Evolutionary conservation across 176 grass and related monocot genomes (phyloP), one percentile per base, ranked within the genome.

Genomic region (Phoenix roebelenii): DNA sequence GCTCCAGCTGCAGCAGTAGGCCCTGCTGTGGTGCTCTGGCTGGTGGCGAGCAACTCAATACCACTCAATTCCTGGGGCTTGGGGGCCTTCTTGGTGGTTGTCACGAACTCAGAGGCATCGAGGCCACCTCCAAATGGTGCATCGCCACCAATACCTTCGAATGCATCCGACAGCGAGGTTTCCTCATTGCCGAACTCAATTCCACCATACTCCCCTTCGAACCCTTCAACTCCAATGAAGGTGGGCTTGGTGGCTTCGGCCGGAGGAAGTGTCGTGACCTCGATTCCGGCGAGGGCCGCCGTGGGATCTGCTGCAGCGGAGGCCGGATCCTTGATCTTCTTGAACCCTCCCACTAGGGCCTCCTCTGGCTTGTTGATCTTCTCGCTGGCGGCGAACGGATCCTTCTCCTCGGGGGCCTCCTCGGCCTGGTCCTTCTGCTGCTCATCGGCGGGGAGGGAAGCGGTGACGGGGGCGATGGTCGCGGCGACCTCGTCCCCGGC

Each of bases 141-240:
- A 79, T 98, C 92, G 70, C 65, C 65, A 55, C 55, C 52, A 22
- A 98, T 76, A 3, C 93, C 93, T 83, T 98, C 88, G 22, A 98
- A 98, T 0, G 93, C 79, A 52, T 98, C 93, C 1, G 87, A 80
- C 23, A 98, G 84, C 5, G 93, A 98, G 52, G 93, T 75, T 24
- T 98, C 93, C 69, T 98, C 93, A 6, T 82, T 85, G 56, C 93
- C 77, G 15, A 92, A 98, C 79, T 92, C 93, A 52, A 98, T 92
- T 55, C 93, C 93, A 28, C 93, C 93, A 7, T 98, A 98, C 52
- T 98, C 93, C 14, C 93, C 93, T 69, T 98, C 93, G 64, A 98
- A 98, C 25, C 93, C 93, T 52, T 98, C 88, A 17, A 98, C 93
- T 1, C 78, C 83, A 18, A 98, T 82, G 22, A 89, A 89, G 5